These are phyloP conservation scores for Metschnikowia picachoensis DNA, from an alignment of 805 yeast genomes.

Conservation along the genomic window DNA sequence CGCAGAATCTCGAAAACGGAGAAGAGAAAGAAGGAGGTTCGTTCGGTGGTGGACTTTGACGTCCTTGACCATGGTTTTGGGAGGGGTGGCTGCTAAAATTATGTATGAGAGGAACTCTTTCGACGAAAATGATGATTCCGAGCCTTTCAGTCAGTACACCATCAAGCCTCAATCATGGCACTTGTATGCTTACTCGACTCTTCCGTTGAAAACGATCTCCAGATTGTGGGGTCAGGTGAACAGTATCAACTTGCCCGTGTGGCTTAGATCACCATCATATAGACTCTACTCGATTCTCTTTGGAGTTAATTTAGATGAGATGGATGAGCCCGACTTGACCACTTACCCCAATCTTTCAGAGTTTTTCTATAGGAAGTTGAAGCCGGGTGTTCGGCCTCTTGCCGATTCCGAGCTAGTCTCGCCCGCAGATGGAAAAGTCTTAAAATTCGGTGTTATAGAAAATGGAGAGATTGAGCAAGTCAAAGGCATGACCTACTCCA, in stretches of 20 bases:
- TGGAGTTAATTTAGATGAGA: slow-evolving; percentile 87
- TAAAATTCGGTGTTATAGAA: slow-evolving; percentile 76
- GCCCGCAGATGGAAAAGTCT: slow-evolving; percentile 90
- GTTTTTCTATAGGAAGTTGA: slow-evolving; percentile 81
- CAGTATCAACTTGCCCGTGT: slow-evolving; percentile 74
- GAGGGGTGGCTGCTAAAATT: slow-evolving; percentile 50
- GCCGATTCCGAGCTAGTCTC: slow-evolving; percentile 65
- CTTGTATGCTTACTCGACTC: slow-evolving; percentile 79
- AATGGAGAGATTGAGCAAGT: slow-evolving; percentile 94
- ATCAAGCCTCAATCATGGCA: slow-evolving; percentile 81
- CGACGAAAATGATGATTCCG: slow-evolving; percentile 26
- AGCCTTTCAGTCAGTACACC: slow-evolving; percentile 33
- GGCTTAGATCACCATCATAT: slow-evolving; percentile 83
- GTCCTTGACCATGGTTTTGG: slow-evolving; percentile 48
- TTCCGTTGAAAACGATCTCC: slow-evolving; percentile 88
- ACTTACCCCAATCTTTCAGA: slow-evolving; percentile 80
- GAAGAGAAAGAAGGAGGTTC: slow-evolving; percentile 39
- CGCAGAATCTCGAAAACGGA: slow-evolving; percentile 36
- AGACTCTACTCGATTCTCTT: slow-evolving; percentile 72
- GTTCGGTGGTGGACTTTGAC: slow-evolving; percentile 54
- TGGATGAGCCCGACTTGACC: slow-evolving; percentile 74
- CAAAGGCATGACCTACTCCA: slow-evolving; percentile 90
- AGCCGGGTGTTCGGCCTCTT: slow-evolving; percentile 76
- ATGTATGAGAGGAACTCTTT: slow-evolving; percentile 30
- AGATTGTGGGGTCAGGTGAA: slow-evolving; percentile 94